Percentiles rank a stretch among this genome's conserved stretches.
Conservation (phyloP, 2,329 filamentous ascomycete species). For the Plectosphaerella cucumerina region DNA sequence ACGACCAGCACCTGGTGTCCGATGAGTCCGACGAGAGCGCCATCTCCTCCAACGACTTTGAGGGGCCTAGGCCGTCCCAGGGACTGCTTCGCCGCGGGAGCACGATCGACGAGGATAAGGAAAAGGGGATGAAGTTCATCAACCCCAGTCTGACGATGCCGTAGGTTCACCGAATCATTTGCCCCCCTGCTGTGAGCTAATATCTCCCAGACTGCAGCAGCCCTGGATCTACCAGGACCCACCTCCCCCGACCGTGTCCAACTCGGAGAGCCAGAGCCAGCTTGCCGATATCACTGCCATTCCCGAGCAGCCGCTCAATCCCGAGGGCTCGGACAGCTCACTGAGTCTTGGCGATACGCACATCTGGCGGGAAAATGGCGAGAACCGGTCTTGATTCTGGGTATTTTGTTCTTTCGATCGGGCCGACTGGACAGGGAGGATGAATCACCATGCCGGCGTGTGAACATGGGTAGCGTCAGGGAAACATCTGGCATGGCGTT, state of each 20-base stretch:
- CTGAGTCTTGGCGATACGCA: slow-evolving; percentile 47
- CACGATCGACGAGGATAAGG: slow-evolving; percentile 68
- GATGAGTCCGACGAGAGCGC: slow-evolving; percentile 34
- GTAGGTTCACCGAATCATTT: slow-evolving; percentile 46
- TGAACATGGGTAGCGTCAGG: too few relatives aligned
- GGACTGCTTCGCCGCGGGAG: slow-evolving; percentile 48
- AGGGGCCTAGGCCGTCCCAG: slow-evolving; percentile 29
- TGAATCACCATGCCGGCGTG: too few relatives aligned
- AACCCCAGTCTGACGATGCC: slow-evolving; percentile 71
- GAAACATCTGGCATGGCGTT: neutral
- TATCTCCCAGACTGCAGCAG: slow-evolving; percentile 51
- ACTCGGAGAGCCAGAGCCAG: slow-evolving; percentile 8
- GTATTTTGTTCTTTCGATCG: neutral
- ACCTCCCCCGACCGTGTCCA: slow-evolving; percentile 27
- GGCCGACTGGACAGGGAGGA: too few relatives aligned
- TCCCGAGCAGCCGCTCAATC: slow-evolving; percentile 9
- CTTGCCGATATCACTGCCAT: slow-evolving; percentile 6
- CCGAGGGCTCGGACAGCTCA: slow-evolving; percentile 36
- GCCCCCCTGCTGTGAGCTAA: slow-evolving; percentile 4
- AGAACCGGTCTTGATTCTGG: neutral
- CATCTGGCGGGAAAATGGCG: slow-evolving; percentile 36
- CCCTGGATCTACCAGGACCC: slow-evolving; percentile 64
- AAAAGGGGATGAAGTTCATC: slow-evolving; percentile 66
- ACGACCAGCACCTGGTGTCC: slow-evolving; percentile 21
- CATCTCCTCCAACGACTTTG: slow-evolving; percentile 30